Base-by-base conservation (phyloP, 352 stramenopile genomes). In the Phytophthora palmivora region DNA sequence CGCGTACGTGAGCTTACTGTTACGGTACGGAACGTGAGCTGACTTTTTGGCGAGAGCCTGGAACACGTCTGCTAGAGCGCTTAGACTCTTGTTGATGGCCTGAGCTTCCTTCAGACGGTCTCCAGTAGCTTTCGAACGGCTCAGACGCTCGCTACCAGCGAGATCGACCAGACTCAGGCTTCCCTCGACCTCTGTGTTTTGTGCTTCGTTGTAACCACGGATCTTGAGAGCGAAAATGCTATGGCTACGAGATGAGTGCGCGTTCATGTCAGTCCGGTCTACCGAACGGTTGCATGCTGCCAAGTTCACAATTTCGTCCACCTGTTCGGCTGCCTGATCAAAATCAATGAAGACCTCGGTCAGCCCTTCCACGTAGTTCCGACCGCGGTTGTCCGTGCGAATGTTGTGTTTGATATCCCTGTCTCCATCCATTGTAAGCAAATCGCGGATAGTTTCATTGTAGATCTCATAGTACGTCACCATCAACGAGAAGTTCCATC, bases 381-480 rank as follows among this genome's bases (percentile, higher is more conserved):
- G 83, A 42, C 88, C 88, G 11, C 85, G 79, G 28, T 77, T 86
- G 60, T 94, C 84, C 11, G 85, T 94, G 42, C 88, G 88, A 28
- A 96, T 91, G 44, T 74, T 88, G 63, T 90, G 89, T 70, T 95
- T 96, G 38, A 54, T 58, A 16, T 62, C 43, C 18, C 67, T 65
- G 15, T 44, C 60, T 21, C 28, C 71, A 12, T 88, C 76, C 30
- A 78, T 84, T 4, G 84, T 82, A 12, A 99, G 88, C 47, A 99
- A 74, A 74, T 99, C 98, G 26, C 95, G 94, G 30, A 99, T 95
- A n/a, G 95, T 96, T 67, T 99, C 98, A 78, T 99, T 99, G 87
- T 99, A 99, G 48, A 99, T 99, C 84, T 99, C 98, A 62, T 99
- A 93, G 68, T 99, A 99, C n/a, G 91, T 98, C 38, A 98, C 97